Conservation (phyloP, 2,329 filamentous ascomycete genomes). For the Botrytis sinoallii region DNA sequence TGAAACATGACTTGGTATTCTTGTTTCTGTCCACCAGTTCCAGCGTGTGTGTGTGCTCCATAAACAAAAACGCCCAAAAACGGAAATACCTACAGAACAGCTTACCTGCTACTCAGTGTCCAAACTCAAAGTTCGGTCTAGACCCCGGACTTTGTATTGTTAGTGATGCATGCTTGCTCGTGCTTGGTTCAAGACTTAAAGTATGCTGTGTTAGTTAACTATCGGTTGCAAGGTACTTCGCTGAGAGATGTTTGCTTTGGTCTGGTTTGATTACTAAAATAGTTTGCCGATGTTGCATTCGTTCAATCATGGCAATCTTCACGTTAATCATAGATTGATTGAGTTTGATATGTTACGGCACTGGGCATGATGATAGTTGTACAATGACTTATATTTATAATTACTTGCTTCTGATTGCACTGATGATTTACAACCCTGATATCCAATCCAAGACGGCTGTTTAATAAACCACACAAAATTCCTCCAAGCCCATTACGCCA, state of each 20-base stretch:
- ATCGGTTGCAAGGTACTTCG: background rate
- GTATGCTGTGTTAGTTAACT: background rate
- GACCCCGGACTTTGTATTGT: background rate
- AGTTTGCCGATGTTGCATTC: background rate
- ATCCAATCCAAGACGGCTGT: conserved; percentile 12
- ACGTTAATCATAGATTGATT: background rate
- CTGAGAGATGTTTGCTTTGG: background rate
- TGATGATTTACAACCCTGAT: background rate
- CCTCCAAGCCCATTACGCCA: background rate
- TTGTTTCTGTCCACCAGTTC: background rate
- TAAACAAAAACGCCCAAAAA: background rate
- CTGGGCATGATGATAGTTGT: background rate
- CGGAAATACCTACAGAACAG: background rate
- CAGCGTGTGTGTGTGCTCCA: background rate
- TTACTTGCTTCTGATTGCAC: background rate
- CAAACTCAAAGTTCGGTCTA: background rate
- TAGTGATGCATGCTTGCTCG: background rate
- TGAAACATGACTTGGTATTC: background rate
- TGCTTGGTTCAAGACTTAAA: background rate
- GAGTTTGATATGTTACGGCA: background rate
- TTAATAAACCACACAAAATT: too few species aligned
- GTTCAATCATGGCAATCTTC: background rate
- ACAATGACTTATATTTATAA: background rate
- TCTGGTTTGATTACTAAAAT: background rate
- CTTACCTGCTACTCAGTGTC: background rate